Conservation (phyloP, 371 early-diverging fungal genomes). For the Furculomyces boomerangus region DNA sequence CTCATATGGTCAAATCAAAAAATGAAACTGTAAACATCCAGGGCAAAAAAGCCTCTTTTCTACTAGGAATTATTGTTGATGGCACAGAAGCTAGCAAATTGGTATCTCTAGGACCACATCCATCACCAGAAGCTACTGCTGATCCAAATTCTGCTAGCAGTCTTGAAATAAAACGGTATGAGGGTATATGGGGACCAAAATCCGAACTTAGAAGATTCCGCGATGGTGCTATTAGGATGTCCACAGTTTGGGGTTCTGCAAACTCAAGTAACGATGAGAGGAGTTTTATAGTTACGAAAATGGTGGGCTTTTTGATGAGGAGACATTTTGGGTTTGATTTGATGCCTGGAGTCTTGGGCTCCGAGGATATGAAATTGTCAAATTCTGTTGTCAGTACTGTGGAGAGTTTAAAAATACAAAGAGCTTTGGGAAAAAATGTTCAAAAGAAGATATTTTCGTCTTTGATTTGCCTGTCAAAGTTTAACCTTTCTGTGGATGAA, state of each 20-base stretch:
- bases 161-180: conserved; percentile 25
- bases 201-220: conserved; percentile 39
- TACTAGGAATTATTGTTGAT: conserved; percentile 27
- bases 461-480: conserved; percentile 2
- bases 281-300: conserved; percentile 55
- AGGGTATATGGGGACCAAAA: conserved; percentile 35
- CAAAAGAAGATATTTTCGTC: conserved; percentile 3
- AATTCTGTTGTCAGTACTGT: conserved; percentile 5
- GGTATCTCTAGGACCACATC: conserved; percentile 36
- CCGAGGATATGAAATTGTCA: conserved; percentile 25
- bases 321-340: conserved; percentile 37
- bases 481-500: conserved; percentile 8
- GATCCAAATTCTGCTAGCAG: neutral
- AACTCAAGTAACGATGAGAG: conserved; percentile 22
- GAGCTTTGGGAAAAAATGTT: neutral
- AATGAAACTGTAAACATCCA: neutral
- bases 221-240: conserved; percentile 35
- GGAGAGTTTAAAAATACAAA: neutral
- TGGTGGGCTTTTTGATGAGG: conserved; percentile 52
- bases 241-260: conserved; percentile 27
- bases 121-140: conserved; percentile 13
- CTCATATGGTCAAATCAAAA: neutral
- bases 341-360: conserved; percentile 5
- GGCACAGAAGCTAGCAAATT: conserved; percentile 15
- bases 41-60: conserved; percentile 5